Evolutionary conservation across 805 yeast species (phyloP).

Genomic region (Candida ulmi): DNA sequence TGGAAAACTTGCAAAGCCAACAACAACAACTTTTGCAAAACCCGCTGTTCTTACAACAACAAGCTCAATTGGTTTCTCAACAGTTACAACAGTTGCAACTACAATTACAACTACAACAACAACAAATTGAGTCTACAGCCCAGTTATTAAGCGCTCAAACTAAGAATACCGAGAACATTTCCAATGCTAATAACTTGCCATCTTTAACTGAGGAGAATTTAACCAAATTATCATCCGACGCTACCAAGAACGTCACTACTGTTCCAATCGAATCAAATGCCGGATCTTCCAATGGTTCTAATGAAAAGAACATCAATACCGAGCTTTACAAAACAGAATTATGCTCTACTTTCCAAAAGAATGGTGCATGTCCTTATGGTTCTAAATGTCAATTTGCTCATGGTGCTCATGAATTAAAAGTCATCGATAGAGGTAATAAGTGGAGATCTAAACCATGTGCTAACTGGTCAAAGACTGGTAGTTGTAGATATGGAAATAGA

Average conservation of each 20-base stretch:
- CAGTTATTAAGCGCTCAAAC: constrained; percentile 11
- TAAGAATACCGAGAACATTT: background rate
- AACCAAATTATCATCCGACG: constrained; percentile 7
- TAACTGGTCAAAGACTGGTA: constrained; percentile 78
- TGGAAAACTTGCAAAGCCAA: constrained; percentile 16
- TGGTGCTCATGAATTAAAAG: constrained; percentile 71
- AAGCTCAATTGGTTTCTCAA: constrained; percentile 20
- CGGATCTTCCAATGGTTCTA: background rate
- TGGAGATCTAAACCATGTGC: constrained; percentile 91
- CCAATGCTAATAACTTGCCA: background rate
- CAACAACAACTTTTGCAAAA: constrained; percentile 17
- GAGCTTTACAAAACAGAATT: constrained; percentile 86
- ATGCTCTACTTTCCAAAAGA: constrained; percentile 70
- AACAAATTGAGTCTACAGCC: constrained; percentile 24
- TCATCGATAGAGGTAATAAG: constrained; percentile 67
- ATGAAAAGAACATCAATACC: constrained; percentile 36
- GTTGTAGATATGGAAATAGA: constrained; percentile 83
- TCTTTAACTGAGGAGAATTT: constrained; percentile 22
- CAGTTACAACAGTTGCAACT: constrained; percentile 21
- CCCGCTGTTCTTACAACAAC: constrained; percentile 21
- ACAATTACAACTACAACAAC: constrained; percentile 24
- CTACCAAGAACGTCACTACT: background rate
- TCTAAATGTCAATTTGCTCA: constrained; percentile 93
- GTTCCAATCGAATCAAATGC: background rate
- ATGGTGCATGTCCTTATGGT: constrained; percentile 80